Evolutionary conservation across 2,329 filamentous ascomycete genomes (phyloP), one percentile per base, ranked within the genome.

Genomic region (Aotearoamyces nothofagi): DNA sequence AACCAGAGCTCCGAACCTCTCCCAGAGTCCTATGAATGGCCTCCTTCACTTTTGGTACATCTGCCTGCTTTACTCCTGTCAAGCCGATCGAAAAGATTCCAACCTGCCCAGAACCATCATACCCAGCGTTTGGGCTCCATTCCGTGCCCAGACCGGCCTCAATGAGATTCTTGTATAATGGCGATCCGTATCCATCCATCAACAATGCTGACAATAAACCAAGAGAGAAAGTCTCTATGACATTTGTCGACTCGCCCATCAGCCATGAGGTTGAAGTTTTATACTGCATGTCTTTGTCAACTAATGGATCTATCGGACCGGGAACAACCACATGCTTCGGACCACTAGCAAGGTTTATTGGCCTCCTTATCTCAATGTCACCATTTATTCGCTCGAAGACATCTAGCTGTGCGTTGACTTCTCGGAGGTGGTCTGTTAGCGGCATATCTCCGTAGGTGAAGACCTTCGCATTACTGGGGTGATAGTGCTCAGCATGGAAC

Each of bases 211-310:
- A 82, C 17, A 96, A 58, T 6, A 98, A 64, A 3, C 78, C 73
- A 4, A 94, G 55, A 0, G 83, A 82, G 51, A 96, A 96, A 0
- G 81, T 84, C 52, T 98, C 86, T 1, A 92, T 60, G 5, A 90
- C 66, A 43, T 98, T 70, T 1, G 73, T 69, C 0, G 81, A 78
- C 40, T 93, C 78, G 22, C 84, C 82, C 50, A 84, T 77, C 16
- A 92, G 62, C 90, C 90, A 98, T 1, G 87, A 92, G 0, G 87
- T 70, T 0, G 87, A 96, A 0, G 84, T 93, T 56, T 96, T 96
- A 55, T 73, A 80, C 50, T 98, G 90, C 47, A 82, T 80, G 44
- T 90, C 79, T 22, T 75, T 66, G 31, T 84, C 81, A 15, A 87
- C 77, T 34, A 98, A 61, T 2, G 86, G 83, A 50, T 98, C 90